Conservation (phyloP, 1,139 yeast genomes). For the Geotrichum klebahnii region DNA sequence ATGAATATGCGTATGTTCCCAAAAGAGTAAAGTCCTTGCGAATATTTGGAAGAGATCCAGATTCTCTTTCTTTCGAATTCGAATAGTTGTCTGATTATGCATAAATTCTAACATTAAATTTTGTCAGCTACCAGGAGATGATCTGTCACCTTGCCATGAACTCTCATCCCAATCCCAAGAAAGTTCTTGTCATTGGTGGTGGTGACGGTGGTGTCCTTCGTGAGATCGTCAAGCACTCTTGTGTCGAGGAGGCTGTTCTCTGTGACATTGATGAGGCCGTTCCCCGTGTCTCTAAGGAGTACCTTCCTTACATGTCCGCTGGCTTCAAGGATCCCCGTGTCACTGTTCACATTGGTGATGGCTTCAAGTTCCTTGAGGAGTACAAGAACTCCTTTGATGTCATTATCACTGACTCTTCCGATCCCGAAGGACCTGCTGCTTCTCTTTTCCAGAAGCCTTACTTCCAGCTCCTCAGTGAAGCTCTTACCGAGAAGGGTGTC, state of each 20-base stretch:
- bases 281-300: slow-evolving; percentile 67
- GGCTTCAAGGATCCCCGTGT: slow-evolving; percentile 70
- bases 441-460: slow-evolving; percentile 82
- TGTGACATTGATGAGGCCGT: slow-evolving; percentile 92
- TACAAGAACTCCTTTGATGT: slow-evolving; percentile 63
- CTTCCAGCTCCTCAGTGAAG: slow-evolving; percentile 64
- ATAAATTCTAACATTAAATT: too few relatives aligned
- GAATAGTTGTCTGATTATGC: too few relatives aligned
- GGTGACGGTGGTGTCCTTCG: slow-evolving; percentile 93
- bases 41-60: neutral
- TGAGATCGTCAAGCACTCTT: slow-evolving; percentile 71
- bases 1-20: slow-evolving; percentile 62
- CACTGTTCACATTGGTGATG: slow-evolving; percentile 75
- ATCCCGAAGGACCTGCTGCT: slow-evolving; percentile 98
- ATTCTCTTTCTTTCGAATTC: neutral
- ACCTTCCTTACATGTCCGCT: slow-evolving; percentile 74
- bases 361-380: slow-evolving; percentile 69
- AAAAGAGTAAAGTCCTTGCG: neutral
- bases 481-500: slow-evolving; percentile 68
- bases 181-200: slow-evolving; percentile 84
- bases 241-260: slow-evolving; percentile 66
- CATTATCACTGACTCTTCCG: slow-evolving; percentile 91
- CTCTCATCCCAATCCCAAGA: slow-evolving; percentile 68
- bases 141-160: slow-evolving; percentile 75
- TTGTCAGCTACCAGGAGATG: slow-evolving; percentile 63